Base-by-base conservation (phyloP, 2,329 filamentous ascomycete species). In the Botryosphaeria dothidea region DNA sequence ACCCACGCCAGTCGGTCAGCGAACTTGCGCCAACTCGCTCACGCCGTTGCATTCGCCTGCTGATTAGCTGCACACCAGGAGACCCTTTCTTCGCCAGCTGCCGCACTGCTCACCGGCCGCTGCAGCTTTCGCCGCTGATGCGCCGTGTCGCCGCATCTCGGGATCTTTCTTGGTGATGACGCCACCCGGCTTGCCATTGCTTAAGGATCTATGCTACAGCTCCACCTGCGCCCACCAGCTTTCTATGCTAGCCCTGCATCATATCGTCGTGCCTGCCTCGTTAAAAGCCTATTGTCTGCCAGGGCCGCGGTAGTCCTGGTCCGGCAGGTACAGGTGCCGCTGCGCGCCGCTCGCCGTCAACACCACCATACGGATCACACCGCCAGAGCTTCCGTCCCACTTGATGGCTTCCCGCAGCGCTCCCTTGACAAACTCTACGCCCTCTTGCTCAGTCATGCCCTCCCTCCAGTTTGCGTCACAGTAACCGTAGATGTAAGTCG, bases 401-500 rank as follows among this genome's bases (percentile, higher is more conserved):
- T 97, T 97, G 86, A 99, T 98, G 17, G 95, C 95, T 84, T 99
- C 94, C 74, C 88, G 84, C 75, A 99, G 83, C 34, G 95, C 90
- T 54, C 89, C 90, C 83, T 97, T 97, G 77, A 99, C 95, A 74
- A 99, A 99, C 45, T 89, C 81, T 69, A 99, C 89, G 0, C 95
- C 95, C 68, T 96, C 93, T 64, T 88, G 85, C 84, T 98, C 92
- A 62, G 90, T 92, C 93, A 99, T 98, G 69, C 88, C 88, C 81
- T 98, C 95, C 78, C 85, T 88, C 95, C 95, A 99, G 84, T 99
- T 88, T 65, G 92, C 90, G 77, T 99, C 94, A 77, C 93, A 98
- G 85, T 96, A 98, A 72, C 95, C 95, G 84, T 98, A 99, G 80
- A 99, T 99, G 84, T 99, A 99, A 67, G 95, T 98, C 72, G 94